phyloP scores from a whole-genome alignment of 2,329 filamentous ascomycete genomes.

The Cytospora paraplurivora region DNA sequence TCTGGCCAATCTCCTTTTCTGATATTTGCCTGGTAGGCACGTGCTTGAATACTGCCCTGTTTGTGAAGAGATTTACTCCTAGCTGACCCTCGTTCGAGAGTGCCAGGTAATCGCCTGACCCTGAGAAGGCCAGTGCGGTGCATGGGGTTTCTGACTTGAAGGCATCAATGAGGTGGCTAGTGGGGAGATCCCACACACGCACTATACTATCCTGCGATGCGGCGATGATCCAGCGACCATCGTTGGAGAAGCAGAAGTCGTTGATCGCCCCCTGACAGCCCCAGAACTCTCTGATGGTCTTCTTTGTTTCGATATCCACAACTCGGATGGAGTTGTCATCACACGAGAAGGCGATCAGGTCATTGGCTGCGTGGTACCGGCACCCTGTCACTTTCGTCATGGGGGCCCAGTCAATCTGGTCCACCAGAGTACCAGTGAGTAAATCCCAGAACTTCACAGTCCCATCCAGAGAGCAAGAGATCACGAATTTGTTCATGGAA shows the following conservation, averaged over 20 bases:
- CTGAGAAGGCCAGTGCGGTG: conserved; percentile 83
- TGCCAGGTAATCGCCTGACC: conserved; percentile 90
- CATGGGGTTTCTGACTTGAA: conserved; percentile 79
- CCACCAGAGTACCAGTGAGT: conserved; percentile 72
- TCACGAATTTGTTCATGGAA: conserved; percentile 80
- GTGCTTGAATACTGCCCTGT: conserved; percentile 87
- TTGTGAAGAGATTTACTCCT: conserved; percentile 95
- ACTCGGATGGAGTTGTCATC: conserved; percentile 86
- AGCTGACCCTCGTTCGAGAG: conserved; percentile 80
- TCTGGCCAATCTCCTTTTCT: conserved; percentile 68
- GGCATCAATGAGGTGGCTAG: conserved; percentile 91
- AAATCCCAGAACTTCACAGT: conserved; percentile 99
- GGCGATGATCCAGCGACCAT: conserved; percentile 91
- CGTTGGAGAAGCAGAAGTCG: conserved; percentile 86
- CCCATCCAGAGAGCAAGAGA: conserved; percentile 87
- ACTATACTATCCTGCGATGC: conserved; percentile 79
- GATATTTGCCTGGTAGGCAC: conserved; percentile 83
- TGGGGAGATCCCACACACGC: conserved; percentile 93
- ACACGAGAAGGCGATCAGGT: conserved; percentile 85
- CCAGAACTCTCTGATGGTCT: conserved; percentile 91
- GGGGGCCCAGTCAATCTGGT: conserved; percentile 82
- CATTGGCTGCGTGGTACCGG: conserved; percentile 79
- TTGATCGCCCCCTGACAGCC: conserved; percentile 73
- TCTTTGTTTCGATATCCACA: conserved; percentile 86
- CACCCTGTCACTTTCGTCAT: conserved; percentile 76